Conservation (phyloP, 345 rosid species). For the Diplotaxis tenuifolia region DNA sequence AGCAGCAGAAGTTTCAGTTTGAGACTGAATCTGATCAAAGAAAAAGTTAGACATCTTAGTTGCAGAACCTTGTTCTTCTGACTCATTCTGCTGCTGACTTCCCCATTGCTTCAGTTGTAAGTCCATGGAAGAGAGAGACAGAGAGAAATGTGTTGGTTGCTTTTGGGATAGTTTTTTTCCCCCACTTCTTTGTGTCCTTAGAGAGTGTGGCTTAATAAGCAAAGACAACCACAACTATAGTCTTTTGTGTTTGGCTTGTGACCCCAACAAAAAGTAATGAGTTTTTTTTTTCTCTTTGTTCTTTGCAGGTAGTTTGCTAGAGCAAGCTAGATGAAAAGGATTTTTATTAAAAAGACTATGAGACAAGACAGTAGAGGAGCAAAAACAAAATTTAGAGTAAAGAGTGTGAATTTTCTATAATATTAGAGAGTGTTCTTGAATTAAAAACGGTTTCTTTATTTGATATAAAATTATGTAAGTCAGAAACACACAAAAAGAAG, state of each 20-base stretch:
- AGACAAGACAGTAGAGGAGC: slow-evolving; percentile 56
- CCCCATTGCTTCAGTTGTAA: slow-evolving; percentile 92
- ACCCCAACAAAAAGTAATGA: slow-evolving; percentile 29
- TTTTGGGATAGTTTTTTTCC: slow-evolving; percentile 32
- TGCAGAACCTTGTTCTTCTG: slow-evolving; percentile 56
- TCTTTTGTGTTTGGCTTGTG: slow-evolving; percentile 29
- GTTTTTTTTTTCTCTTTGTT: slow-evolving; percentile 10
- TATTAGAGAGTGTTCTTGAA: neutral
- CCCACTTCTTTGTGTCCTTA: slow-evolving; percentile 21
- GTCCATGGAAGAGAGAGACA: slow-evolving; percentile 54
- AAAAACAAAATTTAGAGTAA: slow-evolving; percentile 26
- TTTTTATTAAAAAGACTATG: slow-evolving; percentile 41
- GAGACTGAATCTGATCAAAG: slow-evolving; percentile 47
- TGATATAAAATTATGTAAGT: slow-evolving; percentile 17
- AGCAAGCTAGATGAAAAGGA: slow-evolving; percentile 42
- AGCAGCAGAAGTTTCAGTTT: slow-evolving; percentile 50
- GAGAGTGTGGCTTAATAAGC: slow-evolving; percentile 34
- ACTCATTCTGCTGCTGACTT: slow-evolving; percentile 53
- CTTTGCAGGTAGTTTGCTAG: slow-evolving; percentile 28
- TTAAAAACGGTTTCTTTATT: slow-evolving; percentile 6
- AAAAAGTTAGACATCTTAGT: slow-evolving; percentile 71
- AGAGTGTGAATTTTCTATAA: neutral
- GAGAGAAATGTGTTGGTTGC: slow-evolving; percentile 39
- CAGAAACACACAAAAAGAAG: slow-evolving; percentile 31
- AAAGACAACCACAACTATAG: slow-evolving; percentile 33